Evolutionary conservation across 192 early-diverging fungal genomes (phyloP), one percentile per base, ranked within the genome.

Genomic region (Coemansia sp.): DNA sequence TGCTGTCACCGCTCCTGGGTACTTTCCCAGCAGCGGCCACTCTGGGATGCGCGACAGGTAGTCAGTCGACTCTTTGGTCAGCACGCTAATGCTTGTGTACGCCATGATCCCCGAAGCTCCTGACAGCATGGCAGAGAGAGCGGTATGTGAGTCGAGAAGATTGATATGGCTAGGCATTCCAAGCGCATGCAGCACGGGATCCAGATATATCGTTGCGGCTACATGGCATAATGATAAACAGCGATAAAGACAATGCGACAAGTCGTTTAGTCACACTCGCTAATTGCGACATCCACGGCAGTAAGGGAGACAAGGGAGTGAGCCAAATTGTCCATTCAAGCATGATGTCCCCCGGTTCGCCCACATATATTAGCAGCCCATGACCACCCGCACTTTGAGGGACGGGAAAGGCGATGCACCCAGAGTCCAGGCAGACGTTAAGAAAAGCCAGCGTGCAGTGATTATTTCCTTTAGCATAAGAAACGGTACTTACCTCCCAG

Each of bases 61-160:
- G 24, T 78, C 80, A 22, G 69, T 77, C 27, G 80, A 74, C 24
- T 83, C 80, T 6, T 40, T 22, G 1, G 80, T 77, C 39, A 83
- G 62, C 18, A 72, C 70, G 52, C 70, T 72, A 33, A 83, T 78
- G 66, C 80, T 78, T 22, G 80, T 78, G 64, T 78, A 83, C 27
- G 80, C 75, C 80, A 83, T 83, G 22, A 76, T 76, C 27, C 80
- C 80, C 3, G 80, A 78, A 16, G 80, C 75, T 0, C 72, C 66
- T 0, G 80, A 65, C 40, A 83, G 70, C 75, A 83, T 31, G 33
- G 69, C 75, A n/a, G 75, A 77, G 12, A 83, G 66, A 13, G 77
- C 75, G 20, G 70, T 71, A 52, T 83, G 75, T 53, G 80, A 83
- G 22, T 83, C 80, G 9, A 83, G 80, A 22, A 83, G 24, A 69